phyloP scores from a whole-genome alignment of 2,329 filamentous ascomycete genomes.

The Exophiala lecanii-corni region DNA sequence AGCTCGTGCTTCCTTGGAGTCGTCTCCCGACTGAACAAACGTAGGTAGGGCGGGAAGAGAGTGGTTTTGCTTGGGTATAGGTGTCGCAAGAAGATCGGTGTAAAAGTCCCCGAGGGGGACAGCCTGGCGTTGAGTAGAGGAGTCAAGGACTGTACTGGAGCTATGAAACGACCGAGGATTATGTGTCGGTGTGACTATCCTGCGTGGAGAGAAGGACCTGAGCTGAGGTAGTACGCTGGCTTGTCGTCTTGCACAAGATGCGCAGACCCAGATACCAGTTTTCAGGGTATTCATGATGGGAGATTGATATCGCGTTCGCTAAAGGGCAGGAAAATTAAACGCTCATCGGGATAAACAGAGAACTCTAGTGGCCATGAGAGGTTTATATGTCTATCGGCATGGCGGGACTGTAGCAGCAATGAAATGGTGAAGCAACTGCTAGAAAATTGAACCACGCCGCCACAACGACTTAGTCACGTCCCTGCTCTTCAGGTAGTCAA shows the following conservation, averaged over 20 bases:
- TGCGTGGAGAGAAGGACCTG: background rate
- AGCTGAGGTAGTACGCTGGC: background rate
- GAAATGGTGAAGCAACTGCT: too few species aligned
- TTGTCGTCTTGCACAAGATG: slow-evolving; percentile 11
- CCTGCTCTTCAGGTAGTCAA: too few species aligned
- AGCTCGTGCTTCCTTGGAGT: slow-evolving; percentile 44
- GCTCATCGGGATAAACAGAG: too few species aligned
- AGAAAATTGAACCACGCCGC: too few species aligned
- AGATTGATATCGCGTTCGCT: too few species aligned
- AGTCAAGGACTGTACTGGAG: slow-evolving; percentile 2
- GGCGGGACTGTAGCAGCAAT: too few species aligned
- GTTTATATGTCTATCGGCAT: too few species aligned
- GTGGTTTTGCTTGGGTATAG: slow-evolving; percentile 18
- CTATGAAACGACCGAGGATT: background rate
- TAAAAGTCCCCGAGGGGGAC: slow-evolving; percentile 43
- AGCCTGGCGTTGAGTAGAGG: slow-evolving; percentile 29
- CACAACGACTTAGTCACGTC: too few species aligned
- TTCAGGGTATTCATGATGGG: slow-evolving; percentile 1
- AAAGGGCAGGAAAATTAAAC: too few species aligned
- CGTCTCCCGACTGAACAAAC: slow-evolving; percentile 21
- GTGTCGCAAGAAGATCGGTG: slow-evolving; percentile 36
- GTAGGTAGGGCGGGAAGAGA: slow-evolving; percentile 17
- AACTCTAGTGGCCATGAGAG: too few species aligned
- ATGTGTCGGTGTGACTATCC: background rate
- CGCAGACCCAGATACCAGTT: slow-evolving; percentile 7